Conservation (phyloP, 441 rosid species). For the Macaranga tanarius region DNA sequence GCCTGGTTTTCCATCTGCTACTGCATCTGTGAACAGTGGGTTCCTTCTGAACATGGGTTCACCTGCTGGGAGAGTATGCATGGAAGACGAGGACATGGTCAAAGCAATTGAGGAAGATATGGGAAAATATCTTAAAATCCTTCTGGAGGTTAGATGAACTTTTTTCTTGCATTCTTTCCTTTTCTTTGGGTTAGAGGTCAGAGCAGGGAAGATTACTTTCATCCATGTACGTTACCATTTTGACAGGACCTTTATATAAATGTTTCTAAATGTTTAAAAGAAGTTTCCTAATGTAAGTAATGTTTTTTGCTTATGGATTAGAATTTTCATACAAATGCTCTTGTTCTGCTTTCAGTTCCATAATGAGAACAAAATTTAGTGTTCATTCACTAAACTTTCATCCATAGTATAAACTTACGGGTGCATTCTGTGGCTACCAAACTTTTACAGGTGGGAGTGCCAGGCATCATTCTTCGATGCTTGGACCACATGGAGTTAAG, state of each 20-base stretch:
- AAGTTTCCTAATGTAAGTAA: not conserved
- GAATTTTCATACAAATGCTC: not conserved
- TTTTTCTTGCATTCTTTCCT: constrained; percentile 1
- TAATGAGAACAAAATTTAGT: not conserved
- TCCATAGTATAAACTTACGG: not conserved
- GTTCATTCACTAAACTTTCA: not conserved
- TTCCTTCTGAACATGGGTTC: constrained; percentile 88
- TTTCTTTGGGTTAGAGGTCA: not conserved
- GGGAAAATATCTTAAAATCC: constrained; percentile 81
- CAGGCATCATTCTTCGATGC: constrained; percentile 62
- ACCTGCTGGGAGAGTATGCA: constrained; percentile 71
- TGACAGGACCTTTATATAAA: not conserved
- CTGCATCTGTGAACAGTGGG: constrained; percentile 92
- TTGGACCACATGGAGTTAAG: constrained; percentile 78
- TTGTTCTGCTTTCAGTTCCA: not conserved
- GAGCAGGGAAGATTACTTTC: not conserved
- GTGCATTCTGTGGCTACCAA: constrained; percentile 19
- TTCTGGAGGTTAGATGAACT: constrained; percentile 66
- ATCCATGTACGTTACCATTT: not conserved
- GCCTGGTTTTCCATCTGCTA: constrained; percentile 73
- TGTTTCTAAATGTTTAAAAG: not conserved
- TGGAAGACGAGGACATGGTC: constrained; percentile 74
- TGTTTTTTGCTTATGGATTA: not conserved
- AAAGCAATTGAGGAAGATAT: constrained; percentile 89
- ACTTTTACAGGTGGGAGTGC: constrained; percentile 70